A percentile compares a stretch with the other conserved stretches of the same genome.
phyloP scores from a whole-genome alignment of 768 basidiomycete species.

The Baorangia bicolor region DNA sequence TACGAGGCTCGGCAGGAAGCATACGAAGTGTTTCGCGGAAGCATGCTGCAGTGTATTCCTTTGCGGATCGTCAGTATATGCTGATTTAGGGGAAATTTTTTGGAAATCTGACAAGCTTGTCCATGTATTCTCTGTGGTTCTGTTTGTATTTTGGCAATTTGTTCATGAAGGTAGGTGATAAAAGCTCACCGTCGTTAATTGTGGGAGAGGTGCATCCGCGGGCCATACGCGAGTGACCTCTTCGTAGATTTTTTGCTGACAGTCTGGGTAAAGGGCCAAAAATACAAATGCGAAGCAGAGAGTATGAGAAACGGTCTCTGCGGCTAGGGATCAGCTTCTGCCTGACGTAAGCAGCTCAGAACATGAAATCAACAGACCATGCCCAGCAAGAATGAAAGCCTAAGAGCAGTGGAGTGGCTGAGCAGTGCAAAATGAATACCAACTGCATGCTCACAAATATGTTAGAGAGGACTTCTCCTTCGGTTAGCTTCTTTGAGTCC shows the following conservation, averaged over 20 bases:
- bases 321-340: constrained; percentile 1
- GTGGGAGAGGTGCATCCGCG: constrained; percentile 28
- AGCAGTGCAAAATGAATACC: background rate
- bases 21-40: constrained; percentile 48
- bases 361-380: constrained; percentile 33
- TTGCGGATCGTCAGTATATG: background rate
- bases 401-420: constrained; percentile 10
- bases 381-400: constrained; percentile 50
- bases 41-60: constrained; percentile 45
- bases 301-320: constrained; percentile 50
- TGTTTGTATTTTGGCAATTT: constrained; percentile 7
- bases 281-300: constrained; percentile 42
- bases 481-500: constrained; percentile 34
- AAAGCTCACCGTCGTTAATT: constrained; percentile 29
- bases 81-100: background rate
- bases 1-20: constrained; percentile 38
- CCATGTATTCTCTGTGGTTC: constrained; percentile 41
- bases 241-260: constrained; percentile 45
- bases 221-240: constrained; percentile 44
- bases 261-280: constrained; percentile 50
- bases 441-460: constrained; percentile 40
- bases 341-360: background rate
- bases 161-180: background rate
- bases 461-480: constrained; percentile 48
- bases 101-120: constrained; percentile 34